Conservation (phyloP, 371 early-diverging fungal species). For the Basidiobolus meristosporus region DNA sequence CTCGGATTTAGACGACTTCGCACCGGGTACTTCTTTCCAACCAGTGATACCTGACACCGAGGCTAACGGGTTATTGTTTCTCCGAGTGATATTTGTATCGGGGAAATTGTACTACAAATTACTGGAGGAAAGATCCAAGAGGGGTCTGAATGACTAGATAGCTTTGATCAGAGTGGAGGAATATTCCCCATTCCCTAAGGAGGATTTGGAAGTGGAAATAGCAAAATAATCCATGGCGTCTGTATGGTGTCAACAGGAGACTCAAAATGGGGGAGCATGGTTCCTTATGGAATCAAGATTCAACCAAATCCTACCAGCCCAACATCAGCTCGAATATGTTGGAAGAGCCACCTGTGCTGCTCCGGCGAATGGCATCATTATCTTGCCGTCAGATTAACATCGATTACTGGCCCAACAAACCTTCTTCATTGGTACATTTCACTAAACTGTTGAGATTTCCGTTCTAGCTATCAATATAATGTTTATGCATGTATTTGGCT, state of each 20-base stretch:
- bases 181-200: constrained; percentile 76
- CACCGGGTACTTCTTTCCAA: constrained; percentile 23
- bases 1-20: background rate
- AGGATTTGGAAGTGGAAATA: constrained; percentile 33
- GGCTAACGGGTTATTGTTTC: background rate
- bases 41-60: background rate
- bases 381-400: too few species aligned
- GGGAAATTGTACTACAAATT: constrained; percentile 89
- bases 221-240: constrained; percentile 39
- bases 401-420: too few species aligned
- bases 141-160: constrained; percentile 33
- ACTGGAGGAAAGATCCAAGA: constrained; percentile 46
- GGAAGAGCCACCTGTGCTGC: too few species aligned
- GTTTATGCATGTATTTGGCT: too few species aligned
- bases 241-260: constrained; percentile 90
- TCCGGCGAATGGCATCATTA: too few species aligned
- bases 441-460: too few species aligned
- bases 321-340: too few species aligned
- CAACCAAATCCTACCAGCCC: too few species aligned
- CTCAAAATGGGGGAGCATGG: constrained; percentile 84
- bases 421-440: too few species aligned
- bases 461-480: too few species aligned
- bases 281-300: constrained; percentile 4
- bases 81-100: constrained; percentile 5
- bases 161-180: constrained; percentile 84